Percentiles rank a stretch among this genome's conserved stretches.
phyloP scores from a whole-genome alignment of 169 alveolate genomes.

The Perkinsus marinus region DNA sequence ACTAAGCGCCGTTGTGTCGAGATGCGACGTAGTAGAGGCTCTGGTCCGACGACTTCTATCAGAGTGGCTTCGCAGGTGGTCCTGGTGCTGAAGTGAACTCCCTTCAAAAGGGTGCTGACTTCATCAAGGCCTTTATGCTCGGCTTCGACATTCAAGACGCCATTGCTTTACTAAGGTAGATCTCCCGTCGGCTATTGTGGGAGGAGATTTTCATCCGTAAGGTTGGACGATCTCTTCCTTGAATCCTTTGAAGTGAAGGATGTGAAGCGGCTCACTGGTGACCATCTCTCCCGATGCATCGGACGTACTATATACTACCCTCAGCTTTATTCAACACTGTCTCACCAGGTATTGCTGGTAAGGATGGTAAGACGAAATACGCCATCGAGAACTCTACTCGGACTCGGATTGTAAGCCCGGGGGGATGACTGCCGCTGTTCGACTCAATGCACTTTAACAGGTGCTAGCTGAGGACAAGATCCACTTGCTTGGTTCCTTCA shows the following conservation, averaged over 20 bases:
- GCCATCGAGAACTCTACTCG: conserved; percentile 98
- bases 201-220: background rate
- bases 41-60: background rate
- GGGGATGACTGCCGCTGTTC: too few species aligned
- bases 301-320: conserved; percentile 66
- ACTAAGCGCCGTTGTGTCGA: conserved; percentile 74
- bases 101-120: conserved; percentile 37
- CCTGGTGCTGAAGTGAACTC: background rate
- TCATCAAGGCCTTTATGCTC: conserved; percentile 83
- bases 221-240: conserved; percentile 91
- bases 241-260: conserved; percentile 95
- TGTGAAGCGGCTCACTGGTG: conserved; percentile 92
- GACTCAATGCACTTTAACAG: background rate
- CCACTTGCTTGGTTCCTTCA: conserved; percentile 69
- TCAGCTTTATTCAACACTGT: background rate
- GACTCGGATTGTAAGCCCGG: conserved; percentile 86
- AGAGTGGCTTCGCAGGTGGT: background rate
- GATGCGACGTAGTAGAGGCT: conserved; percentile 28
- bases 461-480: conserved; percentile 43
- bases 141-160: conserved; percentile 98
- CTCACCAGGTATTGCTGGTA: conserved; percentile 83
- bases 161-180: conserved; percentile 77
- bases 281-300: conserved; percentile 92
- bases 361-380: conserved; percentile 95
- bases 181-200: background rate